phyloP scores from a whole-genome alignment of 495 filamentous ascomycete genomes.

The Penicillium turbatum region DNA sequence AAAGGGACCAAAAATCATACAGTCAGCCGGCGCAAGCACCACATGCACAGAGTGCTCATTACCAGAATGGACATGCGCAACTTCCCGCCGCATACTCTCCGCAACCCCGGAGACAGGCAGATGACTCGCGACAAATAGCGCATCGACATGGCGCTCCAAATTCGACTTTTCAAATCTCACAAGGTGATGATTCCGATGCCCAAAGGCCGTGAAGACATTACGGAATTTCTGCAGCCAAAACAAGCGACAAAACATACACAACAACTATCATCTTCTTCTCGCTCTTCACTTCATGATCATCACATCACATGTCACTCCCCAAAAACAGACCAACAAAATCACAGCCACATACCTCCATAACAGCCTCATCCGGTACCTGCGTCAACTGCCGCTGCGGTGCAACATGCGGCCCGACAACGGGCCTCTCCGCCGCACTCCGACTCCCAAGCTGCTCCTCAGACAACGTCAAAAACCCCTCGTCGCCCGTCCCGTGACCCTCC shows the following conservation, averaged over 20 bases:
- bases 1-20: conserved; percentile 16
- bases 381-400: conserved; percentile 35
- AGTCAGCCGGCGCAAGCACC: conserved; percentile 70
- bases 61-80: conserved; percentile 69
- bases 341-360: conserved; percentile 34
- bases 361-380: conserved; percentile 22
- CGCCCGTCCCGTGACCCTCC: conserved; percentile 24
- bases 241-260: background rate
- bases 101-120: conserved; percentile 18
- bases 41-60: conserved; percentile 71
- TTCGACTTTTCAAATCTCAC: conserved; percentile 26
- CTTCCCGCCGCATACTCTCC: conserved; percentile 51
- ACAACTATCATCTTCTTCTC: too few species aligned
- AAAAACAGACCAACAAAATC: too few species aligned
- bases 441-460: conserved; percentile 14
- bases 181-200: conserved; percentile 28
- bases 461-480: conserved; percentile 21
- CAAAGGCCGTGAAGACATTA: conserved; percentile 22
- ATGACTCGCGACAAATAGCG: conserved; percentile 26
- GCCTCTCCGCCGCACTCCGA: conserved; percentile 13
- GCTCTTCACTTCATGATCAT: too few species aligned
- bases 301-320: too few species aligned
- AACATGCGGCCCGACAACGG: conserved; percentile 31
- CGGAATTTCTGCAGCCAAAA: conserved; percentile 23
- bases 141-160: conserved; percentile 30